Evolutionary conservation across 225 moss, liverwort and hornwort genomes (phyloP).

Genomic region (Pseudoscleropodium purum): DNA sequence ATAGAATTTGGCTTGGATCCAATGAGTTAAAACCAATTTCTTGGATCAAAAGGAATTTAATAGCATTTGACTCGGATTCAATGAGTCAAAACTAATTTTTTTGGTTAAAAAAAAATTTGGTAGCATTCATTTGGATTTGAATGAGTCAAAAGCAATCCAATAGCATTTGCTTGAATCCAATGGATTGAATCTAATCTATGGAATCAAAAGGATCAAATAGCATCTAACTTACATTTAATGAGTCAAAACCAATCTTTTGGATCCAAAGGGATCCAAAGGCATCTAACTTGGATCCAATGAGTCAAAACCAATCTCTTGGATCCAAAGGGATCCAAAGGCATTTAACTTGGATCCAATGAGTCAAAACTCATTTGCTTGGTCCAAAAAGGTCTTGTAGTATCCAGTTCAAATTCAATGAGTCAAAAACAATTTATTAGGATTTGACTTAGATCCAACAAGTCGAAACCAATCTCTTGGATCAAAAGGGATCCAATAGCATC

Average conservation of each 20-base stretch:
- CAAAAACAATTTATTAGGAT: not conserved
- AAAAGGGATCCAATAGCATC: not conserved
- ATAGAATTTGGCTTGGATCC: not conserved
- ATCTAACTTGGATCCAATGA: fast-evolving
- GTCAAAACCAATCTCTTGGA: not conserved
- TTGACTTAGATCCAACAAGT: not conserved
- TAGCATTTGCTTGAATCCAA: not conserved
- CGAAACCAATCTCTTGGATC: fast-evolving
- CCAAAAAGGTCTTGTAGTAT: not conserved
- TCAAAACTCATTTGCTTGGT: not conserved
- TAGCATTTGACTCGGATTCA: too few species aligned
- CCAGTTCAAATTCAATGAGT: not conserved
- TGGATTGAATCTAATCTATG: not conserved
- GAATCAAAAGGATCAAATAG: fast-evolving
- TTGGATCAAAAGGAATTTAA: too few species aligned
- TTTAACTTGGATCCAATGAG: not conserved
- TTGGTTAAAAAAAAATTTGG: too few species aligned
- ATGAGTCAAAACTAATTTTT: too few species aligned
- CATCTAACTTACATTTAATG: not conserved
- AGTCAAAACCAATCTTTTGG: not conserved
- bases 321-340: not conserved
- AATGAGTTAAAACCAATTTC: not conserved
- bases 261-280: not conserved
- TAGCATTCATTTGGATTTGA: too few species aligned
- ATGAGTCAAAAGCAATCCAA: not conserved